phyloP scores from a whole-genome alignment of 129 eudicot species.

The Rutidosis leptorrhynchoides region DNA sequence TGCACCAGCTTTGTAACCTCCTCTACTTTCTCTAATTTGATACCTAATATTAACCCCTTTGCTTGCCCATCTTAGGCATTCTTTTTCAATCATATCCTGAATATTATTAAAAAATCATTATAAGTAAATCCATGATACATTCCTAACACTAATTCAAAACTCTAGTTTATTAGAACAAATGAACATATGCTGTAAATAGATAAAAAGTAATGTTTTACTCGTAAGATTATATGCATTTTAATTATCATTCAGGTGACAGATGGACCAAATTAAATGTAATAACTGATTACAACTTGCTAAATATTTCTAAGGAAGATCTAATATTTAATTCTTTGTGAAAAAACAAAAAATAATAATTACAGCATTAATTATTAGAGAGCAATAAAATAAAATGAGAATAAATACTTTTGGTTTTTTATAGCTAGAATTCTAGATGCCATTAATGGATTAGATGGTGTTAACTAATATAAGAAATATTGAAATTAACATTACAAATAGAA shows the following conservation, averaged over 20 bases:
- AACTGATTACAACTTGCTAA: not conserved
- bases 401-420: not conserved
- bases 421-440: not conserved
- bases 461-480: not conserved
- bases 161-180: not conserved
- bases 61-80: slow-evolving; percentile 96
- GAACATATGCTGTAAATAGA: not conserved
- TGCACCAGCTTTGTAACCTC: slow-evolving; percentile 98
- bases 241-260: slow-evolving; percentile 7
- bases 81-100: slow-evolving; percentile 93
- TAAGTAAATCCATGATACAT: not conserved
- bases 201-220: not conserved
- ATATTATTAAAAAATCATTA: not conserved
- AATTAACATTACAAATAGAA: not conserved
- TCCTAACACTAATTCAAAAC: not conserved
- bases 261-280: slow-evolving; percentile 13
- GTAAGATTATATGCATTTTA: not conserved
- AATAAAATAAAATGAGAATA: not conserved
- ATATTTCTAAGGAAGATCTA: slow-evolving; percentile 17
- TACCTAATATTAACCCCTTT: slow-evolving; percentile 85
- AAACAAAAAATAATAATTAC: not conserved
- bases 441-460: not conserved
- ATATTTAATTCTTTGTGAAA: not conserved
- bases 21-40: slow-evolving; percentile 88
- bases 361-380: not conserved